Base-by-base conservation (phyloP, 2,329 filamentous ascomycete genomes). In the Cercospora brassicicola region DNA sequence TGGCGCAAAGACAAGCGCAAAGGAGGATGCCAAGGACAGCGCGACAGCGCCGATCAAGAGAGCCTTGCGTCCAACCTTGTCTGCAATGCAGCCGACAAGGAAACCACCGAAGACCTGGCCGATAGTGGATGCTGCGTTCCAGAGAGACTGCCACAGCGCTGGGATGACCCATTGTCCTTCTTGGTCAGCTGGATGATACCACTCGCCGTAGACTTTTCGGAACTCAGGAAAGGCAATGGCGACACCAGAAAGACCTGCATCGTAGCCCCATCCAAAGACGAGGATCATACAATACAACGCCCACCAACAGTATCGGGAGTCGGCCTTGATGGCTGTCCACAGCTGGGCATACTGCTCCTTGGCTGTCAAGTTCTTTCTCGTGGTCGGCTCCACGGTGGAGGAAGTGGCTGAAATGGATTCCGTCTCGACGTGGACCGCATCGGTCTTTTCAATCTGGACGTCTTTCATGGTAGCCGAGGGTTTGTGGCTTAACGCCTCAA, bases 61-160 rank as follows among this genome's bases (percentile, higher is more conserved):
- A 23, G 67, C 62, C 66, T 72, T 74, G 59, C 73, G 71, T 15
- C 73, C 73, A 10, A 68, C 65, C 10, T 68, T 67, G 53, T 75
- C 73, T 45, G 73, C 72, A 45, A 75, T 73, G n/a, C 73, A 71
- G 8, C 73, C 73, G 31, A 73, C 73, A n/a, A 72, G 71, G 36
- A 71, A 71, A 13, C 61, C 61, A 9, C 61, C 61, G 20, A 56
- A 62, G 31, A 66, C 64, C 30, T 73, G 72, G 15, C 78, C 78
- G 6, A 80, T 80, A 5, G 77, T 79, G 30, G 75, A 78, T 5
- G 78, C 78, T 3, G 78, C 78, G 60, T 79, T 80, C 78, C 78
- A 79, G 7, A 80, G 75, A 53, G 77, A 78, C 65, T 80, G 78
- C 78, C 78, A 80, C 0, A 79, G 73, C 1, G 79, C 78, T 0